Conservation (phyloP, 78 protist genomes). For the Dictyostelium citrinum region DNA sequence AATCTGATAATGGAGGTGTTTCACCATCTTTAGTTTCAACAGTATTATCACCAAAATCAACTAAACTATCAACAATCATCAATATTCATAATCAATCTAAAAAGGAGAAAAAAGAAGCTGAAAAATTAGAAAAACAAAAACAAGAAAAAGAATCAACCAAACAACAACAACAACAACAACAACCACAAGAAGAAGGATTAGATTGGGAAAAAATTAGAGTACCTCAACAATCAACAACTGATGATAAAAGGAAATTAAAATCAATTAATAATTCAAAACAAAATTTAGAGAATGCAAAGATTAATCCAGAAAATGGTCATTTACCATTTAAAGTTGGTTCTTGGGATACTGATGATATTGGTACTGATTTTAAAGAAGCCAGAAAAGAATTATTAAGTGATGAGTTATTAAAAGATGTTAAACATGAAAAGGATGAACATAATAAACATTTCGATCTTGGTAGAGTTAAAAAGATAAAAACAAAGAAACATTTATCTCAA, state of each 20-base stretch:
- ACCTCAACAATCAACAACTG: neutral
- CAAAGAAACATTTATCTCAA: neutral
- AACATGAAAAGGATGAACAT: slow-evolving; percentile 29
- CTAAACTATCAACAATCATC: neutral
- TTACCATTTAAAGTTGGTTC: neutral
- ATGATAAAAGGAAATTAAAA: slow-evolving; percentile 12
- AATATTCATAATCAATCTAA: neutral
- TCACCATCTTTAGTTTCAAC: slow-evolving; percentile 3
- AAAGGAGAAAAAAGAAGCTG: neutral
- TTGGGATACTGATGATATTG: slow-evolving; percentile 29
- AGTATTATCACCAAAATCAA: neutral
- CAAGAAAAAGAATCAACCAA: neutral
- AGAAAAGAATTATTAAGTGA: slow-evolving; percentile 32
- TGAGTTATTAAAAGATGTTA: slow-evolving; percentile 1
- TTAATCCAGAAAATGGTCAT: neutral
- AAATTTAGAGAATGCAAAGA: neutral
- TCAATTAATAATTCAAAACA: neutral
- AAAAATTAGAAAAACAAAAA: neutral
- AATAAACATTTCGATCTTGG: slow-evolving; percentile 70
- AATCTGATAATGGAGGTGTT: neutral
- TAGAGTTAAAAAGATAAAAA: slow-evolving; percentile 53
- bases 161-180: neutral
- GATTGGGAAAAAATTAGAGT: slow-evolving; percentile 2
- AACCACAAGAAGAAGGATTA: neutral
- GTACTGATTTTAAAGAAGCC: slow-evolving; percentile 17